Evolutionary conservation across 352 stramenopile species (phyloP).

Genomic region (Phytophthora citricola): DNA sequence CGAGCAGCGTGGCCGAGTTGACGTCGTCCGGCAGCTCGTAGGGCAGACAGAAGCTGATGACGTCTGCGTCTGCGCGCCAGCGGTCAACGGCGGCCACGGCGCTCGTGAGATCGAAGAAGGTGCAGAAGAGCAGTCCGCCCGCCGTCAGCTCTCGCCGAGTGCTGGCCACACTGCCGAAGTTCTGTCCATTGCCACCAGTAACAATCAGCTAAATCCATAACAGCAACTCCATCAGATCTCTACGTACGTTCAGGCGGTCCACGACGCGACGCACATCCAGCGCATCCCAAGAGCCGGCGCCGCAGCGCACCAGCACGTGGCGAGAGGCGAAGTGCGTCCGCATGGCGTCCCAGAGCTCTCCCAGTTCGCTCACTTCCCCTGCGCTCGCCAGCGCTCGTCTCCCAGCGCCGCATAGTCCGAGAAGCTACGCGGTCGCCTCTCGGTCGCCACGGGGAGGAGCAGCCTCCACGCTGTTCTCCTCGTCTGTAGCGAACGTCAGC

Average conservation of each 20-base stretch:
- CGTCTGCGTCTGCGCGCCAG: conserved; percentile 48
- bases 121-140: conserved; percentile 75
- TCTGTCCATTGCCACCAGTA: conserved; percentile 38
- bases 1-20: conserved; percentile 69
- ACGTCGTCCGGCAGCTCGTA: conserved; percentile 71
- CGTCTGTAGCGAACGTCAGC: conserved; percentile 42
- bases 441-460: background rate
- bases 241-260: conserved; percentile 64
- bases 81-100: conserved; percentile 65
- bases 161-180: conserved; percentile 63
- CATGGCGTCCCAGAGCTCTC: conserved; percentile 64
- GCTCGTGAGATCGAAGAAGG: conserved; percentile 74
- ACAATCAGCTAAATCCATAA: conserved; percentile 28
- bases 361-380: conserved; percentile 18
- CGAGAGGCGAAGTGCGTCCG: conserved; percentile 65
- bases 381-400: conserved; percentile 34
- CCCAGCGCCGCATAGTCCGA: conserved; percentile 69
- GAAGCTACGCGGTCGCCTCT: conserved; percentile 61
- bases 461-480: conserved; percentile 3
- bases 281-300: conserved; percentile 38
- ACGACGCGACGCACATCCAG: conserved; percentile 51
- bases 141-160: conserved; percentile 54
- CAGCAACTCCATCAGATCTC: background rate
- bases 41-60: conserved; percentile 68
- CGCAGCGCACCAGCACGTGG: conserved; percentile 70